These are phyloP conservation scores for Colletotrichum kahawae DNA, from an alignment of 2,329 filamentous ascomycete genomes.

Conservation along the genomic window DNA sequence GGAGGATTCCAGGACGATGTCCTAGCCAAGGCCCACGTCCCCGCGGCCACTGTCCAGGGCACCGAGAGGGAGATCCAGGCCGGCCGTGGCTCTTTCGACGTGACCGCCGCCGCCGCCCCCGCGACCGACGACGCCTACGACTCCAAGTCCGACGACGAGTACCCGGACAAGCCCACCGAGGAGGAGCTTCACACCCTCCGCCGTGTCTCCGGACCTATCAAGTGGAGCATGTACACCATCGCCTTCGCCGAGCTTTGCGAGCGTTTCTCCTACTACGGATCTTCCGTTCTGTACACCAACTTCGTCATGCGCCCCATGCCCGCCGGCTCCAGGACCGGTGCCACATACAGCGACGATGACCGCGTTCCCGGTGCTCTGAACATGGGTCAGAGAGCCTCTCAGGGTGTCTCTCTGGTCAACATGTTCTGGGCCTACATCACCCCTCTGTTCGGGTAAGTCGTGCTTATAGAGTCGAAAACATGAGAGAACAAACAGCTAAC, in stretches of 20 bases:
- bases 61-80: constrained; percentile 24
- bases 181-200: constrained; percentile 67
- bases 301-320: constrained; percentile 65
- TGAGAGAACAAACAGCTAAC: background rate
- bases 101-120: constrained; percentile 25
- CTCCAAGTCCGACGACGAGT: constrained; percentile 31
- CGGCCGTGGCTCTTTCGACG: constrained; percentile 25
- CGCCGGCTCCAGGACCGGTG: constrained; percentile 57
- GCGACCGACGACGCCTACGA: constrained; percentile 26
- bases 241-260: constrained; percentile 78
- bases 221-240: constrained; percentile 70
- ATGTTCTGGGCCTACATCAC: constrained; percentile 67
- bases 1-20: constrained; percentile 22
- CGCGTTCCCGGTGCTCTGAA: constrained; percentile 57
- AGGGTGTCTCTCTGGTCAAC: constrained; percentile 58
- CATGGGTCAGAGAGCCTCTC: constrained; percentile 61
- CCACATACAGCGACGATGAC: constrained; percentile 35
- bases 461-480: background rate
- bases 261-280: constrained; percentile 80
- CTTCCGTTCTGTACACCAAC: constrained; percentile 71
- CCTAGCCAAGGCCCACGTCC: constrained; percentile 26
- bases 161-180: constrained; percentile 56
- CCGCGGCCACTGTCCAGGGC: constrained; percentile 22
- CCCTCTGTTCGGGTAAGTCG: constrained; percentile 57
- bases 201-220: constrained; percentile 68